Evolutionary conservation across 148 eudicot species (phyloP), one percentile per base, ranked within the genome.

Genomic region (Amaranthus hypochondriacus): DNA sequence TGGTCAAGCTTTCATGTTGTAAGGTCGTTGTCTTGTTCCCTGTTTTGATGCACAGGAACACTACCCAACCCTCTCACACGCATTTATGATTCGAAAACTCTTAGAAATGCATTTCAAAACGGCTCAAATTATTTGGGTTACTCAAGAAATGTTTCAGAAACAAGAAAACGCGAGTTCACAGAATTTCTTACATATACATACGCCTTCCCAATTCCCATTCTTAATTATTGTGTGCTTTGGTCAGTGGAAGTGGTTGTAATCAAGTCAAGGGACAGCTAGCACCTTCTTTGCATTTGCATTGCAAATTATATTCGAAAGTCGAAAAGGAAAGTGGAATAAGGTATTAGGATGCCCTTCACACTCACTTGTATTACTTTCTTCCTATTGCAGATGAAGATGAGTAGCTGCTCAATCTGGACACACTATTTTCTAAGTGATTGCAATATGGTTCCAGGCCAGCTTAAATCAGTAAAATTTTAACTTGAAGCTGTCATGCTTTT

Each of bases 361-460:
- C 39, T 28, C n/a, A 58, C 8, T 18, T 6, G 61, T 58, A n/a
- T 57, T 58, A 5, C 6, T 58, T 58, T 58, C 61, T n/a, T 58
- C 61, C 39, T 39, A 14, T 58, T 58, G 61, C 61, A 58, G 61
- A 58, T 58, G 61, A 58, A 58, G 61, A 58, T n/a, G 61, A 58
- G 28, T 58, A 58, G 61, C 39, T 58, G 10, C 39, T 15, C 7
- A 28, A n/a, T 15, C 28, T 1, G 61, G 39, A 58, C 7, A 58
- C 39, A n/a, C 39, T 8, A 58, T 58, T 7, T n/a, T 58, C 7
- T 58, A 15, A n/a, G 39, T 7, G 39, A 39, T 58, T 58, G 7
- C 4, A 6, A 15, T 58, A 8, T n/a, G 39, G 39, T 28, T 28
- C 39, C 39, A 28, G 28, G 2, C 42, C 9, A 5, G 8, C 7